These are phyloP conservation scores for Cryomyces minteri DNA, from an alignment of 495 filamentous ascomycete species.

Conservation along the genomic window DNA sequence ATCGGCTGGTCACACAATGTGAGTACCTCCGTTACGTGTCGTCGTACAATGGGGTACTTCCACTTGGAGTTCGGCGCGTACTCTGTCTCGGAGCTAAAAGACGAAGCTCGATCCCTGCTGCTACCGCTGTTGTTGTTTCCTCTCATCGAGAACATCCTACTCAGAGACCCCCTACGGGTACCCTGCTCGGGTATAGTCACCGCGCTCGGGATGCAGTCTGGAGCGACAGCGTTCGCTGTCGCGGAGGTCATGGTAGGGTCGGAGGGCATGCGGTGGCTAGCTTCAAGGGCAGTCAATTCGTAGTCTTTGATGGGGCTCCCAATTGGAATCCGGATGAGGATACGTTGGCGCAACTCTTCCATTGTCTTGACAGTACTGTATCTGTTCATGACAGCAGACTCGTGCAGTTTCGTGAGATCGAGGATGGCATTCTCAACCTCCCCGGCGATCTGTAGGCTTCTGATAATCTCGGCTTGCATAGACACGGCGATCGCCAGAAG, in stretches of 20 bases:
- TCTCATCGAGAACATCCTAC: too few species aligned
- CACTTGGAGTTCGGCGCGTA: too few species aligned
- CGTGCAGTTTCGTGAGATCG: conserved; percentile 22
- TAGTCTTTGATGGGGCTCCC: not conserved
- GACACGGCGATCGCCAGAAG: conserved; percentile 28
- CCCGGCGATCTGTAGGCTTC: conserved; percentile 22
- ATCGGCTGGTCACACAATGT: too few species aligned
- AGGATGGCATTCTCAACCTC: conserved; percentile 18
- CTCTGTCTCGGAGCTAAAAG: too few species aligned
- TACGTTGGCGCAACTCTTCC: conserved; percentile 20
- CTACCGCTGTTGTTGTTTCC: too few species aligned
- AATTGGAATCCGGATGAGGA: conserved; percentile 9
- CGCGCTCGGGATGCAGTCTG: conserved; percentile 5
- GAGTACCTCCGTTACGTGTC: too few species aligned
- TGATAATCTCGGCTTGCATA: conserved; percentile 25
- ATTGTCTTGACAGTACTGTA: conserved; percentile 15
- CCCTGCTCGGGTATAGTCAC: not conserved
- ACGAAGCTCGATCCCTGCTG: too few species aligned
- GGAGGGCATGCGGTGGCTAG: too few species aligned
- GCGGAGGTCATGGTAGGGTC: not conserved
- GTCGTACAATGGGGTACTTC: too few species aligned
- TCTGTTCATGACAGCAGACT: conserved; percentile 17
- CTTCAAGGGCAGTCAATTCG: too few species aligned
- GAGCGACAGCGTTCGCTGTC: not conserved
- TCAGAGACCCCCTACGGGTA: too few species aligned